Evolutionary conservation across 139 green algal species (phyloP).

Genomic region (Picochlorum sp.): DNA sequence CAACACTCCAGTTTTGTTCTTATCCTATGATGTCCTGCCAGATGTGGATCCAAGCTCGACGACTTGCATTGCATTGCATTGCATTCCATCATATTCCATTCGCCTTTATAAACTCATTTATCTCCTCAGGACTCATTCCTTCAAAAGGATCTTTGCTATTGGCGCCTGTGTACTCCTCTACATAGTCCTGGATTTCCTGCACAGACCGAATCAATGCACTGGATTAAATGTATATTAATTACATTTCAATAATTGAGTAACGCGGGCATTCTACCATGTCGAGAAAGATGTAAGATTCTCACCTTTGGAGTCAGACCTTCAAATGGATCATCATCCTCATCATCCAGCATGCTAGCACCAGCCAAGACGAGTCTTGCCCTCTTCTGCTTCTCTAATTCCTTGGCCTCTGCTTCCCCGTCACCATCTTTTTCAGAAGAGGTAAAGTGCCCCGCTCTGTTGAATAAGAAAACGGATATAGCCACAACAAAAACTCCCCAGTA

Average conservation of each 20-base stretch:
- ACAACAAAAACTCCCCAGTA: conserved; percentile 66
- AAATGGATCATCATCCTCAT: conserved; percentile 42
- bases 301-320: conserved; percentile 50
- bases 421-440: conserved; percentile 6
- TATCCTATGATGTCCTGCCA: too few relatives aligned
- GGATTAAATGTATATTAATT: too few relatives aligned
- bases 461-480: conserved; percentile 34
- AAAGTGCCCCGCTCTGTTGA: conserved; percentile 17
- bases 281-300: too few relatives aligned
- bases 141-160: conserved; percentile 57
- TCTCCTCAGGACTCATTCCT: conserved; percentile 64
- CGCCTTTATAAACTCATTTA: conserved; percentile 64
- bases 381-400: conserved; percentile 18
- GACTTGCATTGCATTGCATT: too few relatives aligned
- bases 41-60: too few relatives aligned
- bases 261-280: too few relatives aligned
- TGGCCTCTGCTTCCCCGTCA: conserved; percentile 14
- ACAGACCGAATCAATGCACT: too few relatives aligned
- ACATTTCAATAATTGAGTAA: too few relatives aligned
- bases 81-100: too few relatives aligned
- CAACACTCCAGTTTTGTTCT: too few relatives aligned
- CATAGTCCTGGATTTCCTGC: conserved; percentile 30
- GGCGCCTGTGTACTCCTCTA: conserved; percentile 18
- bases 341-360: conserved; percentile 21
- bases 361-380: conserved; percentile 30